phyloP scores from a whole-genome alignment of 2,329 filamentous ascomycete genomes.

The Nemania sp. region DNA sequence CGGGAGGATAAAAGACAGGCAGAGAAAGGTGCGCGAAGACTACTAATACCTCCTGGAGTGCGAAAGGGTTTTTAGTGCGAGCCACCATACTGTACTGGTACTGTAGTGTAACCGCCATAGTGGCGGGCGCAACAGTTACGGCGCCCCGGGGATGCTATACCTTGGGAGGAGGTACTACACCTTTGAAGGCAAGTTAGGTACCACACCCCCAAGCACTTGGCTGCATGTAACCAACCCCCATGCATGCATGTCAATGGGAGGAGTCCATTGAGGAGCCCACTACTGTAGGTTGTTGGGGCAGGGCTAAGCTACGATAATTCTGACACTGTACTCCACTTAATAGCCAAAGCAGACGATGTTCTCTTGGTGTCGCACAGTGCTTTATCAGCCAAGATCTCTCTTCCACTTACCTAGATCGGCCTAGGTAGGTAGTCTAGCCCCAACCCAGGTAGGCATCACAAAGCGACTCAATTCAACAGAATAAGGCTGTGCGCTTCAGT shows the following conservation, averaged over 20 bases:
- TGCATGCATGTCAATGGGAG: constrained; percentile 36
- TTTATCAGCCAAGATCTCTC: constrained; percentile 4
- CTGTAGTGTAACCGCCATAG: constrained; percentile 19
- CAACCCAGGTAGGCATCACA: background rate
- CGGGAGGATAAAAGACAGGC: constrained; percentile 23
- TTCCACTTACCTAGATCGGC: background rate
- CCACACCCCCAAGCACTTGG: constrained; percentile 27
- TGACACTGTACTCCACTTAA: constrained; percentile 30
- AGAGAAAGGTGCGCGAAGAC: constrained; percentile 23
- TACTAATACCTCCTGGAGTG: constrained; percentile 25
- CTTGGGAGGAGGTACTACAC: constrained; percentile 20
- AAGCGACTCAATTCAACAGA: background rate
- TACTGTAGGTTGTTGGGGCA: constrained; percentile 21
- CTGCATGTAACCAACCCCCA: constrained; percentile 35
- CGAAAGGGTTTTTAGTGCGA: constrained; percentile 21
- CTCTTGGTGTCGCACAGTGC: constrained; percentile 24
- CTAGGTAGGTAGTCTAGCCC: constrained; percentile 3
- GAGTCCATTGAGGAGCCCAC: background rate
- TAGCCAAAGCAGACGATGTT: background rate
- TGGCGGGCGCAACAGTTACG: constrained; percentile 12
- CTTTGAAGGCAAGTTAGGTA: constrained; percentile 13
- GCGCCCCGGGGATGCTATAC: constrained; percentile 9
- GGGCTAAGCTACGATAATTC: constrained; percentile 4
- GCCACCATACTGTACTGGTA: background rate
- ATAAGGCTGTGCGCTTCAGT: background rate